Base-by-base conservation (phyloP, 2,329 filamentous ascomycete genomes). In the Zymoseptoria crescenta region DNA sequence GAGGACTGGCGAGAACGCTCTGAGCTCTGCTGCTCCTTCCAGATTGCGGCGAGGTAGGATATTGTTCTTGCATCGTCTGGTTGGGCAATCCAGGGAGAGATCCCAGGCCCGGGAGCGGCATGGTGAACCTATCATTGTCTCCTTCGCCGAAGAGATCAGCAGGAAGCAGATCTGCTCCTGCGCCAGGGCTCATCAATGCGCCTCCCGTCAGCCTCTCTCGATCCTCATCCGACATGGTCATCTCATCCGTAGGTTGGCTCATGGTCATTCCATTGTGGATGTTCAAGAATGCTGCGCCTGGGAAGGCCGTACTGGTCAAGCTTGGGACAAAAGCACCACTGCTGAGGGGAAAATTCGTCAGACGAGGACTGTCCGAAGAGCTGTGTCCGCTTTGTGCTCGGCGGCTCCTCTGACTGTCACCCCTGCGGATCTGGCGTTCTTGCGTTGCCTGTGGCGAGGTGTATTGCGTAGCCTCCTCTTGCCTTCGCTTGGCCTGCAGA, bases 161-260 rank as follows among this genome's bases (percentile, higher is more conserved):
- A 0, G 89, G 89, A 16, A 95, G 75, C 3, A 93, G 77, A 16
- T 71, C 69, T 20, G 86, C 82, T 28, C 87, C 85, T 1, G 89
- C 89, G 3, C 87, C 88, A 1, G 89, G 89, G 67, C 88, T 92
- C 71, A 93, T 82, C 0, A 87, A 87, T 1, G 87, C 88, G 28
- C 83, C 85, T 19, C 80, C 81, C 2, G 81, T 84, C 41, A 87
- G 71, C 19, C 79, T 79, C 59, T 83, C 83, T 4, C 87, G 74
- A 19, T 87, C 85, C 1, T 83, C 81, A 30, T 88, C 86, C 5
- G 83, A 83, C 57, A 85, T 78, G 8, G 72, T 67, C 62, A 78
- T 66, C 62, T 76, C 73, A 50, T 77, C 74, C 5, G 72, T 68
- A 20, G 76, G 72, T 59, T 72, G 68, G 5, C 77, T 73, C n/a